Evolutionary conservation across 1,284 basidiomycete species (phyloP).

Genomic region (Microbotryomycetes sp.): DNA sequence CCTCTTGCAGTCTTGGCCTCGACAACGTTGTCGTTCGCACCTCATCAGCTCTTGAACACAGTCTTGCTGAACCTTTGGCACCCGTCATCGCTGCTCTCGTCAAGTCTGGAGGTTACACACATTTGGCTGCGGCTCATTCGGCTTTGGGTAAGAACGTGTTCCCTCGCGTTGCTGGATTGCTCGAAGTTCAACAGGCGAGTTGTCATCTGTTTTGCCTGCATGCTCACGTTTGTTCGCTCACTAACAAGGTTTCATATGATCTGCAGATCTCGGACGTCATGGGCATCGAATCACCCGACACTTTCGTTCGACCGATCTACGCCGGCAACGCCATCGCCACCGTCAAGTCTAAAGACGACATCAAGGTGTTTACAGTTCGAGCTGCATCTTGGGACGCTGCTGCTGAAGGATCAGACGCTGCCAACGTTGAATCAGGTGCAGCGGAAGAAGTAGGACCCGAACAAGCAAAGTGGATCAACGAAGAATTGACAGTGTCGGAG

Average conservation of each 20-base stretch:
- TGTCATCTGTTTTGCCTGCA: background rate
- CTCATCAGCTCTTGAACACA: slow-evolving; percentile 44
- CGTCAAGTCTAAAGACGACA: slow-evolving; percentile 64
- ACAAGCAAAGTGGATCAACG: slow-evolving; percentile 65
- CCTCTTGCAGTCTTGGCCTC: slow-evolving; percentile 39
- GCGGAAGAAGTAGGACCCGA: slow-evolving; percentile 49
- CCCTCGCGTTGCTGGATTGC: slow-evolving; percentile 77
- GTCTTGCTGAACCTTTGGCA: slow-evolving; percentile 48
- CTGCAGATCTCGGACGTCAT: slow-evolving; percentile 80
- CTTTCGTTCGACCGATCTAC: slow-evolving; percentile 91
- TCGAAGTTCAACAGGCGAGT: slow-evolving; percentile 55
- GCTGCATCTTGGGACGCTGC: slow-evolving; percentile 83
- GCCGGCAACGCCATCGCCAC: slow-evolving; percentile 97
- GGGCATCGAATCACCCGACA: slow-evolving; percentile 67
- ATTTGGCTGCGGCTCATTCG: slow-evolving; percentile 76
- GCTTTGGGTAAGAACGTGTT: slow-evolving; percentile 66
- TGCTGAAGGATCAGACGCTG: slow-evolving; percentile 48
- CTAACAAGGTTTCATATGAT: background rate
- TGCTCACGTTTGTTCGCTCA: background rate
- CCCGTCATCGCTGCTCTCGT: slow-evolving; percentile 50
- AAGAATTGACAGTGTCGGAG: slow-evolving; percentile 81
- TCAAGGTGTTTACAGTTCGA: slow-evolving; percentile 94
- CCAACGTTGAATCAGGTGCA: slow-evolving; percentile 59
- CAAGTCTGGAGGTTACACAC: slow-evolving; percentile 57
- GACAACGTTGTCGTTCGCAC: slow-evolving; percentile 46